These are phyloP conservation scores for Eimeria praecox DNA, from an alignment of 169 alveolate genomes.

Conservation along the genomic window DNA sequence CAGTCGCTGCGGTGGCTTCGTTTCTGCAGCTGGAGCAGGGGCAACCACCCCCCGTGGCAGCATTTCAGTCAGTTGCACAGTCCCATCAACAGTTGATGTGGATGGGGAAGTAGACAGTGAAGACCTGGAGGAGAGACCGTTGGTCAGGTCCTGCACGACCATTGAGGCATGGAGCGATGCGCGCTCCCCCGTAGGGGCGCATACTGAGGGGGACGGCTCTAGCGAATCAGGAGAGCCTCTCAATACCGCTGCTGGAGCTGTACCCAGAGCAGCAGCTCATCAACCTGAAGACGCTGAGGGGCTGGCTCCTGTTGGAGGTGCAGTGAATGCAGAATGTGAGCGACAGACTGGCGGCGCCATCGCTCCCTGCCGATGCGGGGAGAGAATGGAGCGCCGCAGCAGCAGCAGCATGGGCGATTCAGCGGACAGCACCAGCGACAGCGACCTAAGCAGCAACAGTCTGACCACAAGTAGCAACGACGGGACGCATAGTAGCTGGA, in stretches of 20 bases:
- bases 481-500: conserved; percentile 48
- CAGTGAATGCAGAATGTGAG: not conserved
- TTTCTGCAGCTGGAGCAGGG: not conserved
- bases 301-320: not conserved
- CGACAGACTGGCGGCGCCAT: not conserved
- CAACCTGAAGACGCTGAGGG: not conserved
- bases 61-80: conserved; percentile 15
- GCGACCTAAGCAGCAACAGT: conserved; percentile 66
- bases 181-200: conserved; percentile 10
- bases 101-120: conserved; percentile 25
- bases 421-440: conserved; percentile 46
- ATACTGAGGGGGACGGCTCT: not conserved
- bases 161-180: conserved; percentile 49
- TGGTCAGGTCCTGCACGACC: conserved; percentile 65
- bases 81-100: conserved; percentile 9
- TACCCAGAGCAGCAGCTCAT: not conserved
- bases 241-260: conserved; percentile 14
- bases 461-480: conserved; percentile 61
- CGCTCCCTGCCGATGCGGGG: conserved; percentile 46
- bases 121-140: conserved; percentile 41
- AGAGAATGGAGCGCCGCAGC: conserved; percentile 13
- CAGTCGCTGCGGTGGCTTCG: conserved; percentile 62
- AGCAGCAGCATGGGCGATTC: conserved; percentile 46
- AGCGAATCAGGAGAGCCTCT: not conserved
- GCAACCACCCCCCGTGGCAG: not conserved